These are phyloP conservation scores for Xerocomellus dryophilus DNA, from an alignment of 768 basidiomycete species.

Conservation along the genomic window DNA sequence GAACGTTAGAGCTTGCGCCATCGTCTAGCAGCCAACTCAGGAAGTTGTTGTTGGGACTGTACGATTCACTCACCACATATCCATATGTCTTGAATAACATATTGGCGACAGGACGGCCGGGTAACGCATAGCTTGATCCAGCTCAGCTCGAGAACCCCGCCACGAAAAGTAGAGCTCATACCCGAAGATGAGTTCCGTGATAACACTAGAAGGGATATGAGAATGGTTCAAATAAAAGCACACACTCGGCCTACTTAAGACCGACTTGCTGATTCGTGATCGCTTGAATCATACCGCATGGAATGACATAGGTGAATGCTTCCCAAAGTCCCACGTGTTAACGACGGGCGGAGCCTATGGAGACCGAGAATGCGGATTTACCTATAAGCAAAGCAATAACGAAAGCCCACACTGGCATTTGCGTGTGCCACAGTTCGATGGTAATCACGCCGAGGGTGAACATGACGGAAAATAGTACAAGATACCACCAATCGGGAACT, in stretches of 20 bases:
- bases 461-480: conserved; percentile 63
- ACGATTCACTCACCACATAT: conserved; percentile 46
- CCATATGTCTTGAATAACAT: conserved; percentile 89
- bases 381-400: conserved; percentile 60
- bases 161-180: conserved; percentile 1
- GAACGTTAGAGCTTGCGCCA: conserved; percentile 57
- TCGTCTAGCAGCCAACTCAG: conserved; percentile 19
- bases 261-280: conserved; percentile 81
- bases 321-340: conserved; percentile 3
- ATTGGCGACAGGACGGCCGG: conserved; percentile 75
- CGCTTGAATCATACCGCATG: conserved; percentile 59
- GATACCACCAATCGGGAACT: conserved; percentile 88
- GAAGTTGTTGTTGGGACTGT: not conserved
- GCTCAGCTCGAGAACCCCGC: not conserved
- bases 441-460: conserved; percentile 65
- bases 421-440: conserved; percentile 72
- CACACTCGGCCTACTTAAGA: conserved; percentile 39
- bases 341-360: not conserved
- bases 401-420: conserved; percentile 67
- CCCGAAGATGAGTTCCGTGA: conserved; percentile 79
- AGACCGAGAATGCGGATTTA: conserved; percentile 22
- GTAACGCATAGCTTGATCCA: conserved; percentile 52
- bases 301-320: conserved; percentile 47
- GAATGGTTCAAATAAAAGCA: not conserved
- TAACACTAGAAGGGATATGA: conserved; percentile 42